Conservation (phyloP, 257 asterid species). For the Asclepias syriaca region DNA sequence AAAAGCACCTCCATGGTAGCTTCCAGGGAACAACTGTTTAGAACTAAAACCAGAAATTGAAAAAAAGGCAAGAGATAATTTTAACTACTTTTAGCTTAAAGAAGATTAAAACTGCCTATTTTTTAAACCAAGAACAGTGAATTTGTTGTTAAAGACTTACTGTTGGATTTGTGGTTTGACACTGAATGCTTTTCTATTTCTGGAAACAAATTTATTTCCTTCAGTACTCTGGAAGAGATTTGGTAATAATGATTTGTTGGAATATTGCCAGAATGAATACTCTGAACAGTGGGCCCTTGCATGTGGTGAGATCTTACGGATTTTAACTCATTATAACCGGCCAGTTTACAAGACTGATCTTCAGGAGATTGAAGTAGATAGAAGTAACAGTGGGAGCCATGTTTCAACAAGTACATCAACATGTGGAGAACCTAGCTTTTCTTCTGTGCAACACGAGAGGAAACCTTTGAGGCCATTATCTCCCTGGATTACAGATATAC, state of each 20-base stretch:
- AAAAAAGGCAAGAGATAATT: neutral
- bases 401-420: conserved; percentile 66
- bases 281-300: conserved; percentile 99
- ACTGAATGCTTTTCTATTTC: conserved; percentile 1
- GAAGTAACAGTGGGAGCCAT: conserved; percentile 61
- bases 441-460: conserved; percentile 64
- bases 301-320: conserved; percentile 93
- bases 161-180: neutral
- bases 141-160: neutral
- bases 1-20: neutral
- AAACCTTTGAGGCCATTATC: conserved; percentile 84
- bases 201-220: neutral
- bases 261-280: conserved; percentile 63
- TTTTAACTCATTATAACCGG: conserved; percentile 90
- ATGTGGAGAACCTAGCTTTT: conserved; percentile 37
- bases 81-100: neutral
- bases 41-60: neutral
- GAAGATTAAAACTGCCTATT: neutral
- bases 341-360: conserved; percentile 79
- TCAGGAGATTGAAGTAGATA: conserved; percentile 53
- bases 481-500: conserved; percentile 93
- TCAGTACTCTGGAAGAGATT: conserved; percentile 13
- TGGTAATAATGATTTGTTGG: conserved; percentile 20
- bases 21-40: neutral
- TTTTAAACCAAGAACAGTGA: neutral